A percentile compares a stretch with the other conserved stretches of the same genome.
Evolutionary conservation across 2,329 filamentous ascomycete species (phyloP).

Genomic region (Tolypocladium album): DNA sequence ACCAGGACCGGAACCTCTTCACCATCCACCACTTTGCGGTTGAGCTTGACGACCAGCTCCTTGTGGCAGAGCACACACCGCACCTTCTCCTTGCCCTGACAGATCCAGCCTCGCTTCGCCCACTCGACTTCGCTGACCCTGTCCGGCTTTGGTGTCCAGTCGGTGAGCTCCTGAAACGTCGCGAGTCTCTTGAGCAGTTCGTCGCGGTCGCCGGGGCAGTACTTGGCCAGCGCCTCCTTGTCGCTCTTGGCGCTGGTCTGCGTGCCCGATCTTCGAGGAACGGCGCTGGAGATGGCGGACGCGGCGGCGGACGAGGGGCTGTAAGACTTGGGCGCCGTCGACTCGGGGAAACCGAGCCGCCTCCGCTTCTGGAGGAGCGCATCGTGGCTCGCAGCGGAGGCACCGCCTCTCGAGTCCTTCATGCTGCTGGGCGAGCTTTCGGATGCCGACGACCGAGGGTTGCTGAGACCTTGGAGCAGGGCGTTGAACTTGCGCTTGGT

Average conservation of each 20-base stretch:
- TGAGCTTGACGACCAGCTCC: conserved; percentile 73
- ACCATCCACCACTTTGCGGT: conserved; percentile 45
- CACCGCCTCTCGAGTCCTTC: conserved; percentile 9
- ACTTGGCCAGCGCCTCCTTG: conserved; percentile 45
- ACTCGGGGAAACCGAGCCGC: conserved; percentile 33
- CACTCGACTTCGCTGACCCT: conserved; percentile 82
- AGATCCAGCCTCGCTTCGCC: conserved; percentile 89
- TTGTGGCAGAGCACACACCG: conserved; percentile 77
- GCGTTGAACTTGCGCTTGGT: conserved; percentile 80
- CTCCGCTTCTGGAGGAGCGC: conserved; percentile 41
- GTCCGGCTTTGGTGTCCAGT: conserved; percentile 89
- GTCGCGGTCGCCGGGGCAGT: conserved; percentile 75
- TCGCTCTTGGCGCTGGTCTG: conserved; percentile 5
- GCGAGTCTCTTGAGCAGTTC: conserved; percentile 72
- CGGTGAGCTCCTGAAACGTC: conserved; percentile 82
- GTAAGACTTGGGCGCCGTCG: conserved; percentile 21
- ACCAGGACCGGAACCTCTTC: conserved; percentile 41
- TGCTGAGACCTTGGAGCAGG: conserved; percentile 57
- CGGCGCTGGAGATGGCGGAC: conserved; percentile 7
- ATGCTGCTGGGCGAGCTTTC: conserved; percentile 8
- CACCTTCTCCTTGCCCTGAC: conserved; percentile 72
- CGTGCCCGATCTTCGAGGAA: conserved; percentile 2
- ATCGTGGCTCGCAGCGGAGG: conserved; percentile 16
- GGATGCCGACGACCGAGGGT: conserved; percentile 12
- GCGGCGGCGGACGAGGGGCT: conserved; percentile 7